Evolutionary conservation across 805 yeast species (phyloP), one percentile per base, ranked within the genome.

Genomic region (Monosporozyma aerobia): DNA sequence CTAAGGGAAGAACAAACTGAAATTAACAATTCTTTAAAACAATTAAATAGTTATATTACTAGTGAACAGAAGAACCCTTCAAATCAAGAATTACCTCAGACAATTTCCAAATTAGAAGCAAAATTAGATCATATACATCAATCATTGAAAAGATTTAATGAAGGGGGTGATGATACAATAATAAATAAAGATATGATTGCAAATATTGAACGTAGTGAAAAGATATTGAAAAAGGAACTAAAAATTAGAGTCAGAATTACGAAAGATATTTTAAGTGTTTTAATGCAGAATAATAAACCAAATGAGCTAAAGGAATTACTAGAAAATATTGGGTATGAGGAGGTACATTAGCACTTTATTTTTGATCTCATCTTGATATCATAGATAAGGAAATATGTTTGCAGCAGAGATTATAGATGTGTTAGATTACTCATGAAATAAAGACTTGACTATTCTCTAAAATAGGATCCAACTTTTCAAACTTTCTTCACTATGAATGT

Each of bases 251-350:
- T 32, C 13, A 47, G 29, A 13, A 56, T 68, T 46, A 48, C 52
- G 25, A 60, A 43, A 8, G 25, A 58, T 50, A 54, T 56, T 22
- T 51, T 60, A 41, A 59, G 59, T 44, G 52, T 53, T 25, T 49
- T 66, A 32, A 22, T 55, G 7, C 29, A 47, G 23, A 33, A 47
- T 14, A 19, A 47, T 16, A 35, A 47, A 29, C n/a, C 32, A 10
- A 32, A 59, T 44, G 57, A 63, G 53, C 49, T 64, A 47, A 55
- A 57, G 25, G 66, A 59, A 22, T 57, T 64, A 33, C 52, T 67
- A 44, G 69, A 64, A 49, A 61, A 58, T n/a, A 54, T 64, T 37
- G 68, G 69, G 25, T 55, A 50, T 25, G 69, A 64, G 49, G 23
- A 25, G 14, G 30, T 39, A 5, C 43, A 16, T 39, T 40, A 40